phyloP scores from a whole-genome alignment of 257 asterid species.

The Thymus mandschuricus region DNA sequence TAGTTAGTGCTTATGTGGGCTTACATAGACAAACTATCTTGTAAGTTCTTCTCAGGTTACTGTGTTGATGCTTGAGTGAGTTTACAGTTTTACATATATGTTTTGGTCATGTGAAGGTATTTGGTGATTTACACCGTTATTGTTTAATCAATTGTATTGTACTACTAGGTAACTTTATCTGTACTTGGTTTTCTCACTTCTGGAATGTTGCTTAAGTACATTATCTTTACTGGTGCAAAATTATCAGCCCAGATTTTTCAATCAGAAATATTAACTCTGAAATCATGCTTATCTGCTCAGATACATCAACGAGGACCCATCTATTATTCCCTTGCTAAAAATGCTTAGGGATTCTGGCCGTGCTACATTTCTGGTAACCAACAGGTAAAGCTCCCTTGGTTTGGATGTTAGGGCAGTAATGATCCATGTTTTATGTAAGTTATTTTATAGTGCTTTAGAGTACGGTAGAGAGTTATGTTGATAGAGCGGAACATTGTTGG shows the following conservation, averaged over 20 bases:
- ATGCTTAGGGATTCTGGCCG: constrained; percentile 97
- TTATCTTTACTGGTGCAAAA: background rate
- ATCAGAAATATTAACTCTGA: constrained; percentile 21
- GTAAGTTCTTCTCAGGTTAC: constrained; percentile 15
- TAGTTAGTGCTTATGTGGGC: constrained; percentile 14
- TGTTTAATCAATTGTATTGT: constrained; percentile 8
- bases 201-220: background rate
- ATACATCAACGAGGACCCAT: constrained; percentile 77
- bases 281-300: constrained; percentile 50
- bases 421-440: constrained; percentile 12
- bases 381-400: constrained; percentile 60
- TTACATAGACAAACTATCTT: constrained; percentile 18
- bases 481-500: background rate
- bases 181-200: constrained; percentile 21
- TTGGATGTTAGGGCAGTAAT: constrained; percentile 14
- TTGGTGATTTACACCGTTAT: background rate
- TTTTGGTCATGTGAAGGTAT: background rate
- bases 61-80: constrained; percentile 10
- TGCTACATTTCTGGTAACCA: constrained; percentile 91
- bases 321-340: constrained; percentile 92
- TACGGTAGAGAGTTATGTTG: background rate
- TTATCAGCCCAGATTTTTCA: constrained; percentile 6
- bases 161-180: background rate
- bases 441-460: background rate
- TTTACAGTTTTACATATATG: background rate